Percentiles rank a stretch among this genome's conserved stretches.
These are phyloP conservation scores for Pulicaria dysenterica DNA, from an alignment of 129 eudicot species.

Conservation along the genomic window DNA sequence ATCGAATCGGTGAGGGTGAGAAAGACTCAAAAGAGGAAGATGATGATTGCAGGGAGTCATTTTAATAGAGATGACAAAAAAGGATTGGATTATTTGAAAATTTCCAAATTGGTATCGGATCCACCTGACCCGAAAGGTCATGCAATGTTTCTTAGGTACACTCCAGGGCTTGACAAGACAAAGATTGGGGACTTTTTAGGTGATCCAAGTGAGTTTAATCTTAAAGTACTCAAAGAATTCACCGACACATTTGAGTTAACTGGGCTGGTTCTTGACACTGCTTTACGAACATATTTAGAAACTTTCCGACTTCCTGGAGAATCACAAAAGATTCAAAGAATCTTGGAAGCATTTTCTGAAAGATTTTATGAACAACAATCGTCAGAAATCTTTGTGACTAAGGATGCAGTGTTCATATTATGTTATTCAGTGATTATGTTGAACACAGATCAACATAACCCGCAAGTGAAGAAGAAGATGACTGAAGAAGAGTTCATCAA, in stretches of 20 bases:
- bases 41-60: conserved; percentile 75
- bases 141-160: conserved; percentile 70
- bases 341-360: conserved; percentile 80
- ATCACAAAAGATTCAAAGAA: conserved; percentile 76
- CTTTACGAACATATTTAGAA: conserved; percentile 71
- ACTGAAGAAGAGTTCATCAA: conserved; percentile 87
- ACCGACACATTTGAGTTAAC: conserved; percentile 69
- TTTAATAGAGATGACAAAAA: conserved; percentile 78
- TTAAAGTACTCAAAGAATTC: conserved; percentile 75
- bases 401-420: conserved; percentile 67
- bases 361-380: conserved; percentile 77
- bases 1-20: conserved; percentile 46
- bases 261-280: conserved; percentile 73
- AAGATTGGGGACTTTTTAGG: conserved; percentile 82
- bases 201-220: conserved; percentile 70
- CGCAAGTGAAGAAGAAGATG: conserved; percentile 97
- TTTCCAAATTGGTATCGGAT: conserved; percentile 57
- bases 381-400: conserved; percentile 65
- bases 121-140: conserved; percentile 76
- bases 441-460: conserved; percentile 95
- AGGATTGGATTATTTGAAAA: conserved; percentile 73
- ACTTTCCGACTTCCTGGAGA: conserved; percentile 87
- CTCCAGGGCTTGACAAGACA: conserved; percentile 76
- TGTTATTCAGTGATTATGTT: conserved; percentile 91
- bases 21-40: conserved; percentile 74